Evolutionary conservation across 2,329 filamentous ascomycete genomes (phyloP).

Genomic region (Leptographium flavum): DNA sequence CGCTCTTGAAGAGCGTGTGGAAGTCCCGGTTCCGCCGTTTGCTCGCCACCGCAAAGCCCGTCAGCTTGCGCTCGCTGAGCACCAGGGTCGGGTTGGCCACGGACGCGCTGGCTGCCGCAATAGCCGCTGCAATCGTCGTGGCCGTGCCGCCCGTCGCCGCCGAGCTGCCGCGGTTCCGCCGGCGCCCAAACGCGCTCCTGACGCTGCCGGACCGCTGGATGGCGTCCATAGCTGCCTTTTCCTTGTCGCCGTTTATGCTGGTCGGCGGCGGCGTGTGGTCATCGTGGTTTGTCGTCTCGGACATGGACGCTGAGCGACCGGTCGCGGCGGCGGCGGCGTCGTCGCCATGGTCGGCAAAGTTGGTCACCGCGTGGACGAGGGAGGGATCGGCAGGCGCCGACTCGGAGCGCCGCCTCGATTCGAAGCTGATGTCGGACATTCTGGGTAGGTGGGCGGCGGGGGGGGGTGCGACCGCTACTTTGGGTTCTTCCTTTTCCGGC

Average conservation of each 20-base stretch:
- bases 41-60: slow-evolving; percentile 89
- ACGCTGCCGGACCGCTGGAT: slow-evolving; percentile 53
- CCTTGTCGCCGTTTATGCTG: slow-evolving; percentile 50
- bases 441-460: slow-evolving; percentile 32
- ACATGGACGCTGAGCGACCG: slow-evolving; percentile 31
- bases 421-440: slow-evolving; percentile 30
- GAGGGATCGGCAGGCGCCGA: slow-evolving; percentile 38
- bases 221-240: slow-evolving; percentile 17
- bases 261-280: slow-evolving; percentile 53
- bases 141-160: slow-evolving; percentile 42
- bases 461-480: not conserved
- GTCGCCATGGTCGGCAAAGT: slow-evolving; percentile 1
- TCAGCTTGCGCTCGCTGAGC: slow-evolving; percentile 57
- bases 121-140: slow-evolving; percentile 56
- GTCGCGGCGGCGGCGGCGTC: slow-evolving; percentile 11
- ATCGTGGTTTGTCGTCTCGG: slow-evolving; percentile 31
- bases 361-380: not conserved
- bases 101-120: slow-evolving; percentile 55
- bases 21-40: slow-evolving; percentile 96
- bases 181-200: slow-evolving; percentile 41
- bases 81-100: slow-evolving; percentile 48
- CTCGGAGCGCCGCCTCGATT: slow-evolving; percentile 37
- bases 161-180: slow-evolving; percentile 74
- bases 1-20: slow-evolving; percentile 84
- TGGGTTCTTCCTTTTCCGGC: slow-evolving; percentile 20